phyloP scores from a whole-genome alignment of 441 rosid genomes.

The Euphorbia celastroides region DNA sequence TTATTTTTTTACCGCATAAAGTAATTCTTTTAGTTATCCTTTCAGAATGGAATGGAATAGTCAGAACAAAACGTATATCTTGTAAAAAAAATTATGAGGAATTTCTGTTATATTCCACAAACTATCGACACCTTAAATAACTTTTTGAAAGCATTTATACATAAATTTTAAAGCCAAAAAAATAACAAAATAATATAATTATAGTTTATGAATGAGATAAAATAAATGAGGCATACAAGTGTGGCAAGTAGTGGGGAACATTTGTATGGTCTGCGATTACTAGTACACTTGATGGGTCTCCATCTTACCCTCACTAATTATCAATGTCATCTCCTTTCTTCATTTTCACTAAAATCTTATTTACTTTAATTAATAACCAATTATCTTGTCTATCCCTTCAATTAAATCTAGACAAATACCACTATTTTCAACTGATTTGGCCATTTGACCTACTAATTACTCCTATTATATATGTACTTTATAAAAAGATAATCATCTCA shows the following conservation, averaged over 20 bases:
- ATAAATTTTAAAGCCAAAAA: no score
- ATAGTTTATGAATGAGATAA: background rate
- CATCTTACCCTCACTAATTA: background rate
- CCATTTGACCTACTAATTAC: constrained; percentile 5
- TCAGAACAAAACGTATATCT: no score
- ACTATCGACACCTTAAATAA: no score
- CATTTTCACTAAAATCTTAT: background rate
- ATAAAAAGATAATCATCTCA: background rate
- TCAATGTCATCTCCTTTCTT: background rate
- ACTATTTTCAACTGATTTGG: background rate
- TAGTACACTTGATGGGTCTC: constrained; percentile 18
- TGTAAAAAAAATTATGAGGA: no score
- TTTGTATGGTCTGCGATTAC: constrained; percentile 18
- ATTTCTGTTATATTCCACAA: no score
- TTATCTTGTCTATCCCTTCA: background rate
- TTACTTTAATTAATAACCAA: background rate
- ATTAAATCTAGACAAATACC: background rate
- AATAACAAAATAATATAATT: no score
- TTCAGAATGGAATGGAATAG: no score
- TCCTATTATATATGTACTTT: background rate
- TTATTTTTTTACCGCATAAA: no score
- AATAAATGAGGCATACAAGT: background rate
- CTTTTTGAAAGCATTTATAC: no score
- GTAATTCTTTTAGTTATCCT: no score
- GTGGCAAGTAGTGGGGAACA: constrained; percentile 6